Base-by-base conservation (phyloP, 352 stramenopile genomes). In the Phytophthora chlamydospora region DNA sequence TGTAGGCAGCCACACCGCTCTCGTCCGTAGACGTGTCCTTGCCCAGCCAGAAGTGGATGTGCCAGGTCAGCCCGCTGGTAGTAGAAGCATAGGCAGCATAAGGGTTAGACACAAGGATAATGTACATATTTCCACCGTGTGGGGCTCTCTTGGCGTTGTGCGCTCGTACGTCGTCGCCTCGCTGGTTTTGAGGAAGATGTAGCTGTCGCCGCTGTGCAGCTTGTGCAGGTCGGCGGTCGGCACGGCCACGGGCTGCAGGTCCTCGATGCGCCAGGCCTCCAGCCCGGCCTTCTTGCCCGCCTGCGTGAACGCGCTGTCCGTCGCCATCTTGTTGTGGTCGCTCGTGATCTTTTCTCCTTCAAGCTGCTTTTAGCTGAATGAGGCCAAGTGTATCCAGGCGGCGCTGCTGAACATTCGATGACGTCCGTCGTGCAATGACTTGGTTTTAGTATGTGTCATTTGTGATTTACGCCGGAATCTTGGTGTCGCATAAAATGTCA, bases 31-130 rank as follows among this genome's bases (percentile, higher is more conserved):
- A 92, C 32, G 85, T 96, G 43, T 98, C 88, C 40, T 88, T 89
- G 52, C 97, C 97, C 56, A 99, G 88, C 96, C 96, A 99, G 65
- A 99, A 99, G 79, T 98, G 93, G 56, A 98, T 90, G 78, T 98
- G 89, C 73, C 86, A 97, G 32, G 78, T 63, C 6, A 98, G 68
- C 7, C 72, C 77, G 31, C 80, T 85, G 45, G 6, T 27, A 39
- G 29, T 34, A 49, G 16, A 13, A 48, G n/a, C 19, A 41, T 1
- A 14, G 53, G 32, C 14, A 19, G 9, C 3, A 33, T 27, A 14
- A 35, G 27, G 27, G 27, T 31, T 33, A 43, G 12, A 58, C 31
- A 39, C 27, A 48, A 3, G 36, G 9, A 35, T 56, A 27, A 58
- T 34, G 27, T 33, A 52, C 1, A 6, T 32, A 21, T 36, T 36